Base-by-base conservation (phyloP, 2,329 filamentous ascomycete genomes). In the Ophiosphaerella korrae region DNA sequence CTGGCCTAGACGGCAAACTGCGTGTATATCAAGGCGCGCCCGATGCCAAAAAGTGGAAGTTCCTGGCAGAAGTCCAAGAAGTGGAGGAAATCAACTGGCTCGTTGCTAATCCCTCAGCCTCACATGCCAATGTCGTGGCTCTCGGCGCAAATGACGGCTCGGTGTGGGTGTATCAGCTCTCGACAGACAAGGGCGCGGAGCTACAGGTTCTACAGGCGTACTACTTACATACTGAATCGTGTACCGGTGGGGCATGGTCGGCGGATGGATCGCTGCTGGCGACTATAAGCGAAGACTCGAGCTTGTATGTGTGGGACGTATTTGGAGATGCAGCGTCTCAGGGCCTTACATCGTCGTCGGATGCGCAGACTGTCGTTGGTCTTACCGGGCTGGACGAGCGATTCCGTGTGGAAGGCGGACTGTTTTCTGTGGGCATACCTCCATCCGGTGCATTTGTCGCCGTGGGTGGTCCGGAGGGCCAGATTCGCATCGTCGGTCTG, bases 51-150 rank as follows among this genome's bases (percentile, higher is more conserved):
- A 76, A 80, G 44, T 88, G 84, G 84, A 78, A 82, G 38, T 88
- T 89, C 66, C 74, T 96, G 7, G 89, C 83, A 48, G 89, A 94
- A 67, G 84, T 86, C 3, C 88, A 92, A 67, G 94, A 99, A 73
- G 93, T 97, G 8, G 89, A 95, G 63, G 93, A 97, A 75, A 88
- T 99, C 67, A 96, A 94, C 78, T 99, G 93, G 92, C 75, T 97
- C 31, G 76, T 80, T 1, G 77, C 91, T 0, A 96, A 90, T 70
- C 92, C 92, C 1, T 80, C 87, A 54, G 74, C 85, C 11, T 77
- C 80, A 5, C 85, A 90, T 70, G 84, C 88, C 53, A 95, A 97
- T 76, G 86, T 90, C 7, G 71, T 99, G 55, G 94, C 94, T 0
- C 78, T 99, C 7, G 94, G 94, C 50, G 92, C 92, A 31, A 89